Evolutionary conservation across 257 asterid genomes (phyloP), one percentile per base, ranked within the genome.

Genomic region (Anisodus acutangulus): DNA sequence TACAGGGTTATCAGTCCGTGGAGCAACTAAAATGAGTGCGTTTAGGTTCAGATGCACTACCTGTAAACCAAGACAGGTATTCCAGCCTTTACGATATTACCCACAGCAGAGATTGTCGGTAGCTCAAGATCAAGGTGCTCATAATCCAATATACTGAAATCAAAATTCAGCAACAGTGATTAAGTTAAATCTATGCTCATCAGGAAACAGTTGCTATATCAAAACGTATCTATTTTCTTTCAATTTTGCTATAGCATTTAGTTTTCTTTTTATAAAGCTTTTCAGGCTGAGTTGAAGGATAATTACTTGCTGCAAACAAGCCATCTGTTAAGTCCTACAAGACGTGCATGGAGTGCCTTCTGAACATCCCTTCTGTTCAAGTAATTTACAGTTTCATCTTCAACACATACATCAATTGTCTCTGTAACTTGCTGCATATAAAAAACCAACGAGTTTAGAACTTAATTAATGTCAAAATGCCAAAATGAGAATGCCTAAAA

Each of bases 261-360:
- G 4, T 54, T 54, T 54, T 54, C 17, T 4, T 54, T 54, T 54
- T 54, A 54, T 13, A 54, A 54, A 13, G 59, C 59, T 54, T 54
- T 54, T 54, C 59, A 54, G 59, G 16, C 45, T 68, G 19, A 68
- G 9, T 68, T 15, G 74, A 67, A 67, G 81, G 83, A 49, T 11
- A 49, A 58, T 87, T 90, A 92, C 95, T 87, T 88, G 98, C 98
- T 93, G 91, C 98, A 93, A 63, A 90, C 98, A 59, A 90, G 89
- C 98, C 98, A 93, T 67, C 87, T 87, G 59, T 85, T 85, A 39
- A 92, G 89, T 22, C 97, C 97, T 11, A 93, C 92, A 2, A 93
- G 93, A 35, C 93, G 92, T 3, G 98, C 98, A 79, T 90, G 98
- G 67, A 93, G 91, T 26, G 94, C 97, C 49, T 82, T 87, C 19